These are phyloP conservation scores for Eutypa lata DNA, from an alignment of 2,329 filamentous ascomycete species.

Conservation along the genomic window DNA sequence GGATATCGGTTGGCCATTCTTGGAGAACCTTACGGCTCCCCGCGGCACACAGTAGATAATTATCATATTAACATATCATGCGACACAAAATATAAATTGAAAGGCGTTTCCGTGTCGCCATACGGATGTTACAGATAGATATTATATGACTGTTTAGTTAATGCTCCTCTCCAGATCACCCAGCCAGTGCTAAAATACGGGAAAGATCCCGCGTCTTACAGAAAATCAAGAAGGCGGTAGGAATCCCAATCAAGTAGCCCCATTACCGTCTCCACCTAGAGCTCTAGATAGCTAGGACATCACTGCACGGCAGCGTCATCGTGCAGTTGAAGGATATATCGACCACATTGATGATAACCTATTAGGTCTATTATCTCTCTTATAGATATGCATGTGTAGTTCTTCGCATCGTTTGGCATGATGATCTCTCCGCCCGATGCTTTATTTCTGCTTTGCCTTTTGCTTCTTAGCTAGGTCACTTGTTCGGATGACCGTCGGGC, in stretches of 20 bases:
- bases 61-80: neutral
- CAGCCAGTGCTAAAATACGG: neutral
- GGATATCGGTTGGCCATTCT: too few species aligned
- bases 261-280: too few species aligned
- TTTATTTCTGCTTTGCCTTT: constrained; percentile 38
- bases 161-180: neutral
- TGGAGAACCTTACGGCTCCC: too few species aligned
- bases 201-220: neutral
- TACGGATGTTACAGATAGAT: too few species aligned
- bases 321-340: constrained; percentile 5
- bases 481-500: constrained; percentile 41
- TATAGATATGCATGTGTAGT: neutral
- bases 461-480: constrained; percentile 48
- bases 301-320: constrained; percentile 14
- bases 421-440: neutral
- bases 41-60: too few species aligned
- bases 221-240: neutral
- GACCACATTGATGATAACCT: neutral
- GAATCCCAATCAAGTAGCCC: too few species aligned
- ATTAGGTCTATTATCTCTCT: constrained; percentile 2
- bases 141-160: neutral
- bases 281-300: too few species aligned
- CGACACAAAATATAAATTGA: neutral
- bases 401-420: neutral
- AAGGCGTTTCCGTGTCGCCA: neutral